Conservation (phyloP, 352 stramenopile genomes). For the Phytophthora macrochlamydospora region DNA sequence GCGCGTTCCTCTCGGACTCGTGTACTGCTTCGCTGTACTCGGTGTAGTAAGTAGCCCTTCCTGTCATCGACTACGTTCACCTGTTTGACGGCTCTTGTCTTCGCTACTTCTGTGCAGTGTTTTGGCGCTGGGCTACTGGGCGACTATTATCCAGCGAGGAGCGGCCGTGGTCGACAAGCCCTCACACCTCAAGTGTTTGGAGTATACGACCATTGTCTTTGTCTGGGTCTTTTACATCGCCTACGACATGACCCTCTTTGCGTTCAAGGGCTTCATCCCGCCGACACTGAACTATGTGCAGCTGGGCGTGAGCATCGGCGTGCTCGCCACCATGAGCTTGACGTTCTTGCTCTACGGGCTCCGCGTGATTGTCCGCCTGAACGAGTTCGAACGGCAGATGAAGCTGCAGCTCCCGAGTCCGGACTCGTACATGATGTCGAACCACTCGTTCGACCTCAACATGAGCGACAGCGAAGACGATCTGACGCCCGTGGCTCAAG, state of each 20-base stretch:
- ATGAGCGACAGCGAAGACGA: constrained; percentile 25
- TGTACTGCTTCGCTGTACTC: constrained; percentile 67
- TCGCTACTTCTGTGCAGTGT: constrained; percentile 30
- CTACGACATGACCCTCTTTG: constrained; percentile 33
- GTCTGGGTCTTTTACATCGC: constrained; percentile 49
- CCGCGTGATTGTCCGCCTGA: constrained; percentile 24
- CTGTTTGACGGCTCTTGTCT: constrained; percentile 1
- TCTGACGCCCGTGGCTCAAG: constrained; percentile 10
- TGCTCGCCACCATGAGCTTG: constrained; percentile 28
- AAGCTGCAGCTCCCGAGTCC: constrained; percentile 17
- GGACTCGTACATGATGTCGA: constrained; percentile 22
- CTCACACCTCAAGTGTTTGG: constrained; percentile 30
- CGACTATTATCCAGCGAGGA: constrained; percentile 60
- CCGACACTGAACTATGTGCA: constrained; percentile 31
- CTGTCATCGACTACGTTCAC: not conserved
- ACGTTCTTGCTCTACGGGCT: constrained; percentile 39
- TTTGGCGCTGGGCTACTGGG: constrained; percentile 61
- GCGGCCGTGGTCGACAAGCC: constrained; percentile 33
- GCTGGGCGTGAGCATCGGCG: constrained; percentile 22
- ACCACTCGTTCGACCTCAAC: constrained; percentile 28
- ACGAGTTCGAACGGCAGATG: constrained; percentile 28
- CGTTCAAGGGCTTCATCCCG: constrained; percentile 42
- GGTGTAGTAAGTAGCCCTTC: constrained; percentile 46
- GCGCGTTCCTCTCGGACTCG: constrained; percentile 55
- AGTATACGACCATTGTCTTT: constrained; percentile 32